A percentile compares a stretch with the other conserved stretches of the same genome.
These are phyloP conservation scores for Melanomma pulvis-pyrius DNA, from an alignment of 495 filamentous ascomycete genomes.

Conservation along the genomic window DNA sequence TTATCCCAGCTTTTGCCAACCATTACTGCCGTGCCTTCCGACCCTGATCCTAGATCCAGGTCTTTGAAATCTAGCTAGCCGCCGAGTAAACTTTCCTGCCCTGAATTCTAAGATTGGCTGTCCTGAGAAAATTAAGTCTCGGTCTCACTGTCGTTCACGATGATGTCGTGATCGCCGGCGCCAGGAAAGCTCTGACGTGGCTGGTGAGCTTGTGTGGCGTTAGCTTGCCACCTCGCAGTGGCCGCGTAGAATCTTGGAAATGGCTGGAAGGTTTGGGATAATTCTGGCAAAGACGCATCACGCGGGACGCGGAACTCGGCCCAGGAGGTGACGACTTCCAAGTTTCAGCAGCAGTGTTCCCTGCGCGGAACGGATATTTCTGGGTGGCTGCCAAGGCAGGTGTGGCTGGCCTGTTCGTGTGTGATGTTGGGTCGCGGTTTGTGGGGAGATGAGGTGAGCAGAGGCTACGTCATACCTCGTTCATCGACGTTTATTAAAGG, in stretches of 20 bases:
- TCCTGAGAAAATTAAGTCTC: no score
- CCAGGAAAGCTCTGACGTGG: neutral
- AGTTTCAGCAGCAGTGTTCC: neutral
- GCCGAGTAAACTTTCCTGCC: no score
- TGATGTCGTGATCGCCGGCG: neutral
- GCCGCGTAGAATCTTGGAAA: neutral
- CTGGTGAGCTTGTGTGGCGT: constrained; percentile 7
- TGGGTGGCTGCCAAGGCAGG: neutral
- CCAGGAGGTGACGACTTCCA: neutral
- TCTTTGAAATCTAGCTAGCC: no score
- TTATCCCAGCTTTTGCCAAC: no score
- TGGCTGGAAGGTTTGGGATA: neutral
- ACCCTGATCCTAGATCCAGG: no score
- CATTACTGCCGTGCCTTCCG: no score
- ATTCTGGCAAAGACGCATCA: neutral
- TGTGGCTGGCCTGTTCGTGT: neutral
- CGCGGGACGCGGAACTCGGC: neutral
- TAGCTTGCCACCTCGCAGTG: no score
- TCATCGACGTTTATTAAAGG: neutral
- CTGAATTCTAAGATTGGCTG: no score
- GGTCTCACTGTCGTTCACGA: neutral
- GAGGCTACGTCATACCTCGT: neutral
- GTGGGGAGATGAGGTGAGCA: no score
- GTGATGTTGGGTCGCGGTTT: no score
- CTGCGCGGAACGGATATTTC: neutral